These are phyloP conservation scores for Grammothele lineata DNA, from an alignment of 768 basidiomycete genomes.

Conservation along the genomic window DNA sequence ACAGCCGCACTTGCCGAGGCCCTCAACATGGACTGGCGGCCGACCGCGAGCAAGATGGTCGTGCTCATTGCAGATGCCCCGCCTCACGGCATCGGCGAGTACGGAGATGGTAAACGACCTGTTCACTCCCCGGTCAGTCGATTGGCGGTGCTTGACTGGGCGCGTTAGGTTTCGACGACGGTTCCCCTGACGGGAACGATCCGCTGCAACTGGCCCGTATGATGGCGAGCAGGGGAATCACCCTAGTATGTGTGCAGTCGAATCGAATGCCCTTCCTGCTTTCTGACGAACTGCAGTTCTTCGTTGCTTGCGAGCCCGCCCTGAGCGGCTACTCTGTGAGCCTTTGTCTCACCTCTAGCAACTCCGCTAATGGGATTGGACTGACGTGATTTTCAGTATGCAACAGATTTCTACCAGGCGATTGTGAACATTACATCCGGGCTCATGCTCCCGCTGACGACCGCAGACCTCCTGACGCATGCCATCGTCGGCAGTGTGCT, in stretches of 20 bases:
- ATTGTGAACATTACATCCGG: conserved; percentile 92
- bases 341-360: conserved; percentile 1
- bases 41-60: conserved; percentile 87
- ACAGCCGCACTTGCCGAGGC: conserved; percentile 90
- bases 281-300: conserved; percentile 57
- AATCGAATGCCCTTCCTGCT: not conserved
- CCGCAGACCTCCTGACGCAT: conserved; percentile 89
- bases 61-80: conserved; percentile 97
- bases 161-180: conserved; percentile 78
- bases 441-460: conserved; percentile 93
- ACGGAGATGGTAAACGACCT: conserved; percentile 89
- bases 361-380: not conserved
- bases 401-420: conserved; percentile 93
- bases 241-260: conserved; percentile 52
- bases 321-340: conserved; percentile 86
- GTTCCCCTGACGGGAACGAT: conserved; percentile 92
- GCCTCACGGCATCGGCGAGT: conserved; percentile 95
- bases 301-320: conserved; percentile 98
- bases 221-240: conserved; percentile 91
- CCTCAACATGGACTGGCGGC: conserved; percentile 87
- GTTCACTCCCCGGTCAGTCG: not conserved
- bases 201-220: conserved; percentile 80
- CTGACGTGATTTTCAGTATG: conserved; percentile 48
- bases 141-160: conserved; percentile 5
- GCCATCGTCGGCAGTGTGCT: conserved; percentile 96